A percentile compares a stretch with the other conserved stretches of the same genome.
phyloP scores from a whole-genome alignment of 2,329 filamentous ascomycete genomes.

The Neocatenulostroma microsporum region DNA sequence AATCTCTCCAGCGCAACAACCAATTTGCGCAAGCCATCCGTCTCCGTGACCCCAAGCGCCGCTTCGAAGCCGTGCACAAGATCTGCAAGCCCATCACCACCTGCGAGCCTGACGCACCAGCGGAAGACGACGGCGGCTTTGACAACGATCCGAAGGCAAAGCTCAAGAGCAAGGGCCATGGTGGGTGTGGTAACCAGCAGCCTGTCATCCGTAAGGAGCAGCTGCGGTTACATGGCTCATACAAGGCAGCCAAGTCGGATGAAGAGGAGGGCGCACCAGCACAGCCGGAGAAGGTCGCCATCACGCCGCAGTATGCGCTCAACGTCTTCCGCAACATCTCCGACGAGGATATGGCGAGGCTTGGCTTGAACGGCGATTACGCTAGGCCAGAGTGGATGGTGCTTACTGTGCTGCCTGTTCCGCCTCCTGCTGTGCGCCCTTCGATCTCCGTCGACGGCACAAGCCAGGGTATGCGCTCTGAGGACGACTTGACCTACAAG shows the following conservation, averaged over 20 bases:
- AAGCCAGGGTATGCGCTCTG: slow-evolving; percentile 84
- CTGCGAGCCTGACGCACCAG: slow-evolving; percentile 70
- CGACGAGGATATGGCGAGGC: slow-evolving; percentile 76
- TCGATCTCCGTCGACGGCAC: slow-evolving; percentile 89
- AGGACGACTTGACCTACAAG: slow-evolving; percentile 94
- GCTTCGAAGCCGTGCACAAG: slow-evolving; percentile 88
- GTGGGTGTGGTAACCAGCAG: slow-evolving; percentile 86
- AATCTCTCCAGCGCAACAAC: slow-evolving; percentile 60
- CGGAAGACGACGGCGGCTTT: slow-evolving; percentile 59
- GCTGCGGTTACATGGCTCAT: slow-evolving; percentile 69
- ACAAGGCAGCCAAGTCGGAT: slow-evolving; percentile 62
- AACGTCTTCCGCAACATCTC: slow-evolving; percentile 88
- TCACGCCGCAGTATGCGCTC: slow-evolving; percentile 80
- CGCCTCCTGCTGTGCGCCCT: slow-evolving; percentile 86
- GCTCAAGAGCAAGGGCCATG: slow-evolving; percentile 55
- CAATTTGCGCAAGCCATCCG: slow-evolving; percentile 75
- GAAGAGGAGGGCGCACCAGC: slow-evolving; percentile 59
- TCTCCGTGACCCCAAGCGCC: slow-evolving; percentile 84
- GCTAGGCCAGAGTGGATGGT: slow-evolving; percentile 93
- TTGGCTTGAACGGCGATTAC: slow-evolving; percentile 85
- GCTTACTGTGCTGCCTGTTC: slow-evolving; percentile 92
- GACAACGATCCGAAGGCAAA: slow-evolving; percentile 53
- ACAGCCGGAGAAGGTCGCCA: slow-evolving; percentile 68
- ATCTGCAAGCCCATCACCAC: slow-evolving; percentile 81
- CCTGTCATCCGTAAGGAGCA: slow-evolving; percentile 83